Percentiles rank a stretch among this genome's conserved stretches.
Evolutionary conservation across 371 early-diverging fungal genomes (phyloP).

Genomic region (Rhizomucor pusillus): DNA sequence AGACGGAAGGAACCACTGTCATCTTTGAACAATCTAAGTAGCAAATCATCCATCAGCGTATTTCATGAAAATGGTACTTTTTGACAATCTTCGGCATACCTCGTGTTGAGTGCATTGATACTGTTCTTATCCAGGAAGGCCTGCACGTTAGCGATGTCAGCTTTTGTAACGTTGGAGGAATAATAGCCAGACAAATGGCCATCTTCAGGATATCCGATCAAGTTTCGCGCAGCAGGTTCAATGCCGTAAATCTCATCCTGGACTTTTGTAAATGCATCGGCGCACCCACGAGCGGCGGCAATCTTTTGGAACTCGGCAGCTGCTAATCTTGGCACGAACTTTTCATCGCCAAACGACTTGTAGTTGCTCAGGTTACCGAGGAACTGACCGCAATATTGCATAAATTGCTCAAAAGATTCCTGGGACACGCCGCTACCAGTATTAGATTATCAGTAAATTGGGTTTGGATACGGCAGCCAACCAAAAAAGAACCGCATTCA

Average conservation of each 20-base stretch:
- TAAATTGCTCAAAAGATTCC: conserved; percentile 49
- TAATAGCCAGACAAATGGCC: conserved; percentile 65
- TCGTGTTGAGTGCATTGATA: conserved; percentile 37
- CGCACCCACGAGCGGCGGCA: conserved; percentile 25
- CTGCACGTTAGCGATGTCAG: conserved; percentile 52
- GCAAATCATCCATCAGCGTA: not conserved
- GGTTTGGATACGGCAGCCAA: too few species aligned
- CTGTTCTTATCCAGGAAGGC: conserved; percentile 36
- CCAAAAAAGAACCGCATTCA: too few species aligned
- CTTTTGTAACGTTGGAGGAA: conserved; percentile 43
- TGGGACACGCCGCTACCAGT: conserved; percentile 34
- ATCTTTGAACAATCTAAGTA: conserved; percentile 40
- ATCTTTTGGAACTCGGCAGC: conserved; percentile 35
- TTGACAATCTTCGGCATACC: conserved; percentile 17
- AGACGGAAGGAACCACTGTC: conserved; percentile 25
- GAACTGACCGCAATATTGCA: conserved; percentile 55
- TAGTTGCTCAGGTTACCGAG: conserved; percentile 58
- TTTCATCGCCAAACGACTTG: conserved; percentile 64
- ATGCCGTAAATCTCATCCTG: conserved; percentile 36
- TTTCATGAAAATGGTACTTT: not conserved
- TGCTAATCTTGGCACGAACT: conserved; percentile 57
- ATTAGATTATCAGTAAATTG: too few species aligned
- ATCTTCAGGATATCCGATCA: conserved; percentile 59
- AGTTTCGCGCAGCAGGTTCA: conserved; percentile 40
- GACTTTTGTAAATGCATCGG: conserved; percentile 26